Base-by-base conservation (phyloP, 2,329 filamentous ascomycete genomes). In the Lachnellula suecica region DNA sequence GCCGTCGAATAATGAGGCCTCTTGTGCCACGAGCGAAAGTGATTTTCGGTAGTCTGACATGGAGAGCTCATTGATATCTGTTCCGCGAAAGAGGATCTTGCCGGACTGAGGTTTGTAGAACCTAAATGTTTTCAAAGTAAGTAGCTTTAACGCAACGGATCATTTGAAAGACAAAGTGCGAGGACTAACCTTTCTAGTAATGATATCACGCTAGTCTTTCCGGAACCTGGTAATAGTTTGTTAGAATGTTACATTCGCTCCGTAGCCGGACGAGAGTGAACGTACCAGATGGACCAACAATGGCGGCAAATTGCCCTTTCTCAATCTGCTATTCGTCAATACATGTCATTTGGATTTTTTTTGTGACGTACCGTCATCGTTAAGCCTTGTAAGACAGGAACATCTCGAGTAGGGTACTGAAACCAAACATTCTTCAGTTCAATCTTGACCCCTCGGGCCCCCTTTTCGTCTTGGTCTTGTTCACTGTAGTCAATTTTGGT, bases 151-250 rank as follows among this genome's bases (percentile, higher is more conserved):
- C n/a, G n/a, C n/a, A n/a, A n/a, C n/a, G n/a, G n/a, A n/a, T n/a
- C n/a, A n/a, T n/a, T n/a, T n/a, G n/a, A n/a, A n/a, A n/a, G n/a
- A n/a, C n/a, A 11, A 29, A 10, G 3, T 11, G 13, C 38, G 9
- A 35, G 11, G 23, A 22, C 43, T 44, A 51, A 62, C 62, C 82
- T 78, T 68, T 87, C 83, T 6, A 87, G 68, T 1, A 87, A 70
- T 47, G 78, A 76, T 31, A 93, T 81, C 40, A 89, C 83, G 15
- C 83, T 89, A 0, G 84, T 87, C 71, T 92, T 89, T 31, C 87
- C 87, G 53, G 84, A 87, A 0, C 62, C 61, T 58, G 40, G 37
- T 11, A 23, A 10, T 6, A 31, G 15, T 10, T 23, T 47, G 23
- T 47, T 38, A 27, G 19, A n/a, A n/a, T n/a, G n/a, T n/a, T n/a